phyloP scores from a whole-genome alignment of 257 asterid species.

The Euphrasia confusa region DNA sequence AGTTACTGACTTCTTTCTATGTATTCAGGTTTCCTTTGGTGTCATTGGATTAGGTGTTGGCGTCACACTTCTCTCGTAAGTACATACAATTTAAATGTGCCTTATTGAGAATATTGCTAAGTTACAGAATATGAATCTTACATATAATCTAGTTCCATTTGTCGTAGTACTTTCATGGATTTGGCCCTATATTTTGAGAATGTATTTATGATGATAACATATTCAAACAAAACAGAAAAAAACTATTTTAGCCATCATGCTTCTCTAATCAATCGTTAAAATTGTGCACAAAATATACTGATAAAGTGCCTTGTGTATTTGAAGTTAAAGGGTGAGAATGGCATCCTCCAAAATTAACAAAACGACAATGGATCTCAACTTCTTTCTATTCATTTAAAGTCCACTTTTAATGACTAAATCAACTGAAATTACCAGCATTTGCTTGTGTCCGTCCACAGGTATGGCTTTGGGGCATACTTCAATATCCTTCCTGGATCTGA shows the following conservation, averaged over 20 bases:
- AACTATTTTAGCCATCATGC: too few species aligned
- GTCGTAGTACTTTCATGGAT: conserved; percentile 14
- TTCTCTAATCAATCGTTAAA: too few species aligned
- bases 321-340: too few species aligned
- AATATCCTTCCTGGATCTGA: conserved; percentile 96
- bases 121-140: conserved; percentile 8
- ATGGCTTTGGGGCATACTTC: conserved; percentile 97
- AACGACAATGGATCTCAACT: neutral
- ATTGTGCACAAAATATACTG: too few species aligned
- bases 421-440: neutral
- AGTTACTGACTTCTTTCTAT: conserved; percentile 18
- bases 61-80: conserved; percentile 86
- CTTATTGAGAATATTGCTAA: neutral
- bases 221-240: neutral
- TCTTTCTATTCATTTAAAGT: neutral
- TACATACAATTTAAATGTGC: conserved; percentile 4
- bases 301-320: too few species aligned
- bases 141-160: neutral
- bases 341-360: too few species aligned
- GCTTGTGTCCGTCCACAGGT: conserved; percentile 40
- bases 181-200: neutral
- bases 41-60: conserved; percentile 85
- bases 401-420: too few species aligned
- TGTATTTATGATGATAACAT: neutral
- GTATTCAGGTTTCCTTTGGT: conserved; percentile 82